Percentiles rank a stretch among this genome's conserved stretches.
phyloP scores from a whole-genome alignment of 1,284 basidiomycete species.

The Ustilago bromivora region DNA sequence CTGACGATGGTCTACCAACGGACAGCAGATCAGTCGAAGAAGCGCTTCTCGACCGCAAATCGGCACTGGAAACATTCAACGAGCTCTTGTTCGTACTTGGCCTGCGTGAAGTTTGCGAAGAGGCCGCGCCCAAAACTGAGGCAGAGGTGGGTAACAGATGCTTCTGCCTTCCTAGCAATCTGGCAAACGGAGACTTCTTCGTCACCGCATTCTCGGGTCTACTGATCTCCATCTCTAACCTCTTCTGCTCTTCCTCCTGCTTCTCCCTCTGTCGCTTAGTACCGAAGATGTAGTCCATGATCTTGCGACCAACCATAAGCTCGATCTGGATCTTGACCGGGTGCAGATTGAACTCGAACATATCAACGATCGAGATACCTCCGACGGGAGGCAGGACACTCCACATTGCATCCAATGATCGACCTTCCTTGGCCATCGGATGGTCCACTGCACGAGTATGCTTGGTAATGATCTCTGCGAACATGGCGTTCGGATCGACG shows the following conservation, averaged over 20 bases:
- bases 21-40: slow-evolving; percentile 24
- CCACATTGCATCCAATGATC: slow-evolving; percentile 64
- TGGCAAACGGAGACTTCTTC: slow-evolving; percentile 50
- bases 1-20: slow-evolving; percentile 23
- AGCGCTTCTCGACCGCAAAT: background rate
- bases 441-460: slow-evolving; percentile 56
- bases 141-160: slow-evolving; percentile 13
- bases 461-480: slow-evolving; percentile 88
- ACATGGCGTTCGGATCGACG: slow-evolving; percentile 83
- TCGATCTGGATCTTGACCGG: slow-evolving; percentile 81
- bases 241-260: slow-evolving; percentile 50
- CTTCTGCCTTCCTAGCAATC: slow-evolving; percentile 35
- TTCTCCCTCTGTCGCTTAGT: slow-evolving; percentile 61
- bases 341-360: slow-evolving; percentile 84
- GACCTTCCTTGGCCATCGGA: slow-evolving; percentile 60
- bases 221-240: slow-evolving; percentile 22
- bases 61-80: background rate
- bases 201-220: slow-evolving; percentile 13
- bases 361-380: slow-evolving; percentile 90
- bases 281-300: slow-evolving; percentile 87
- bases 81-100: slow-evolving; percentile 25
- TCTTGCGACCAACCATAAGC: slow-evolving; percentile 81
- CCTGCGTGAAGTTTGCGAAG: slow-evolving; percentile 9
- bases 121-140: slow-evolving; percentile 4
- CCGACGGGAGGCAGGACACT: slow-evolving; percentile 77